Base-by-base conservation (phyloP, 2,329 filamentous ascomycete genomes). In the Colletotrichum nymphaeae region DNA sequence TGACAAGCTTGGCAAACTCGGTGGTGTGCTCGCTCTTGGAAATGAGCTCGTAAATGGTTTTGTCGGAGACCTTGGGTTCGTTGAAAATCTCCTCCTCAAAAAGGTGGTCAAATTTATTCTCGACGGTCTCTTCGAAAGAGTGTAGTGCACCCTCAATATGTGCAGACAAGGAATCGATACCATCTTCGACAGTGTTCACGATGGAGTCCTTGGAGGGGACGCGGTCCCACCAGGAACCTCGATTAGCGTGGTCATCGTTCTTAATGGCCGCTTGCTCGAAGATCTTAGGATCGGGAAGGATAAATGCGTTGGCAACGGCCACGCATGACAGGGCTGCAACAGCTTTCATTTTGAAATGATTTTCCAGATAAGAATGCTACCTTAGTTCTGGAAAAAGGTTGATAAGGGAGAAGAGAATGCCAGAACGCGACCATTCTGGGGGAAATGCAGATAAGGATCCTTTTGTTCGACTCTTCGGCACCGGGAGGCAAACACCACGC, bases 41-140 rank as follows among this genome's bases (percentile, higher is more conserved):
- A 81, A 98, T 94, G 73, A 95, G 84, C 82, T 97, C 86, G 83
- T 95, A 97, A 57, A 97, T 89, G 24, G 95, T 97, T 79, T 88
- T 84, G 79, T 95, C 93, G 6, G 89, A 86, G 74, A 85, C 84
- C n/a, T 81, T 76, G 46, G 80, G 76, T 16, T 77, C 56, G 72
- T 64, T 58, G 63, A 72, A 65, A 49, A 76, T 30, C 42, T 67
- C 65, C 14, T 75, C 73, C 69, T 69, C 73, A 55, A 57, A 72
- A 14, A 72, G 28, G 49, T 76, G 72, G n/a, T 74, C 76, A 53
- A 78, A 76, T 4, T 76, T 76, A 64, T 78, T 76, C 53, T 80
- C 69, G 64, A 64, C 67, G 52, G 77, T 74, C 7, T 78, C 76
- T 28, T 83, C 83, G 12, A 83, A 79, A 19, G 82, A 79, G 12